Evolutionary conservation across 73 alveolate species (phyloP).

Genomic region (Tetrahymena malaccensis): DNA sequence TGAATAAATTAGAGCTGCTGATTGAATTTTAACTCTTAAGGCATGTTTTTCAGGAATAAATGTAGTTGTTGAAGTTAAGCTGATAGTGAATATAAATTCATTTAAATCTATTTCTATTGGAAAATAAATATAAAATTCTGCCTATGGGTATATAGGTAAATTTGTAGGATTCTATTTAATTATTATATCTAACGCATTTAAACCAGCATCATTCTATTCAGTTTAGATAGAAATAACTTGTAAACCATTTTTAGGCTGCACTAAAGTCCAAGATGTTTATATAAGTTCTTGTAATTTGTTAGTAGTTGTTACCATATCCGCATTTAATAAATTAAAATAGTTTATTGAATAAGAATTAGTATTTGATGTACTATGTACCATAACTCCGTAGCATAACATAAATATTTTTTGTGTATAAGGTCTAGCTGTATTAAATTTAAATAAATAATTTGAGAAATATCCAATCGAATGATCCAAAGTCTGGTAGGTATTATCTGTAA

Average conservation of each 20-base stretch:
- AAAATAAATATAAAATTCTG: not conserved
- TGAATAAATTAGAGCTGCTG: not conserved
- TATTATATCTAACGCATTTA: not conserved
- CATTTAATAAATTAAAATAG: not conserved
- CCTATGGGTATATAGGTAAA: not conserved
- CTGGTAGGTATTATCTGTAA: not conserved
- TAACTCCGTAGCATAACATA: not conserved
- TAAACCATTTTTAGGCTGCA: not conserved
- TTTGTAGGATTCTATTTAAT: not conserved
- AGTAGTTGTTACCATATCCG: not conserved
- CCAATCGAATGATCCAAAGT: not conserved
- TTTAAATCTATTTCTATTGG: not conserved
- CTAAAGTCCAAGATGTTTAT: not conserved
- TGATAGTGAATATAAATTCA: not conserved
- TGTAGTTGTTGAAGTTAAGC: not conserved
- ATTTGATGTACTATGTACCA: not conserved
- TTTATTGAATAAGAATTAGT: not conserved
- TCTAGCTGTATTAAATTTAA: not conserved
- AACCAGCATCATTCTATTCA: not conserved
- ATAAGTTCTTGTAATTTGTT: not conserved
- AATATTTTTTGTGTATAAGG: not conserved
- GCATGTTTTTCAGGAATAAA: not conserved
- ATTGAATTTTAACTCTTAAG: not conserved
- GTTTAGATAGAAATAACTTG: not conserved
- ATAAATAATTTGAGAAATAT: not conserved